Evolutionary conservation across 2,329 filamentous ascomycete species (phyloP).

Genomic region (Penicillium griseofulvum): DNA sequence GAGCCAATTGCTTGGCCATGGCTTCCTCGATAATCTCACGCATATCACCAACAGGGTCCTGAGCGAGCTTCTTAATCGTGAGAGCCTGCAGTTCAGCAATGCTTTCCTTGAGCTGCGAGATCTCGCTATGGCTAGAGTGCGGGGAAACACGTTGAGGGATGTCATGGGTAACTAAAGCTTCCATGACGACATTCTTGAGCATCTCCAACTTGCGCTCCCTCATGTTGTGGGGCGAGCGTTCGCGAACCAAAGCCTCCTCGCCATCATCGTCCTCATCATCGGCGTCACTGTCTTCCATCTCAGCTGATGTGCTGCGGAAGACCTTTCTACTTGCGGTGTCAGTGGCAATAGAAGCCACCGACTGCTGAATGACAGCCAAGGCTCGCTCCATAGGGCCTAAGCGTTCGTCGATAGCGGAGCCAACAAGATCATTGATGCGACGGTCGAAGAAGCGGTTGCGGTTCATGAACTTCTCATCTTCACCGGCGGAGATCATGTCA

Average conservation of each 20-base stretch:
- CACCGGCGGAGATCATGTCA: slow-evolving; percentile 74
- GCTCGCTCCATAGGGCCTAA: slow-evolving; percentile 78
- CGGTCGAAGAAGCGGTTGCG: slow-evolving; percentile 87
- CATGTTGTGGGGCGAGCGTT: slow-evolving; percentile 65
- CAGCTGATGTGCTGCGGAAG: slow-evolving; percentile 67
- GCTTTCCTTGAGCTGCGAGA: slow-evolving; percentile 40
- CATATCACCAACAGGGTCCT: slow-evolving; percentile 52
- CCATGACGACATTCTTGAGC: slow-evolving; percentile 65
- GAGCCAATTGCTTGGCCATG: slow-evolving; percentile 57
- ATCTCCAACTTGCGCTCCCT: slow-evolving; percentile 79
- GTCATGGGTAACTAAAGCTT: slow-evolving; percentile 58
- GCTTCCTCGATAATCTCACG: slow-evolving; percentile 63
- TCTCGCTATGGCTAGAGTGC: slow-evolving; percentile 33
- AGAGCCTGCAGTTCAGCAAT: slow-evolving; percentile 43
- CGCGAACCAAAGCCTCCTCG: slow-evolving; percentile 57
- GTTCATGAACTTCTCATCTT: slow-evolving; percentile 77
- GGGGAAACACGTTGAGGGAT: slow-evolving; percentile 25
- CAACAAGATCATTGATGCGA: slow-evolving; percentile 83
- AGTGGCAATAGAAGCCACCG: slow-evolving; percentile 58
- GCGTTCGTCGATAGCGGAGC: slow-evolving; percentile 69
- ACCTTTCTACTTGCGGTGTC: slow-evolving; percentile 58
- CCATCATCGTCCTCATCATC: slow-evolving; percentile 82
- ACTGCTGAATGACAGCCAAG: slow-evolving; percentile 72
- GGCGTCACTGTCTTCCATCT: slow-evolving; percentile 76
- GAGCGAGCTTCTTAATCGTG: slow-evolving; percentile 36